Evolutionary conservation across 164 flowering plant species (phyloP), one percentile per base, ranked within the genome.

Genomic region (Litsea cubeba): DNA sequence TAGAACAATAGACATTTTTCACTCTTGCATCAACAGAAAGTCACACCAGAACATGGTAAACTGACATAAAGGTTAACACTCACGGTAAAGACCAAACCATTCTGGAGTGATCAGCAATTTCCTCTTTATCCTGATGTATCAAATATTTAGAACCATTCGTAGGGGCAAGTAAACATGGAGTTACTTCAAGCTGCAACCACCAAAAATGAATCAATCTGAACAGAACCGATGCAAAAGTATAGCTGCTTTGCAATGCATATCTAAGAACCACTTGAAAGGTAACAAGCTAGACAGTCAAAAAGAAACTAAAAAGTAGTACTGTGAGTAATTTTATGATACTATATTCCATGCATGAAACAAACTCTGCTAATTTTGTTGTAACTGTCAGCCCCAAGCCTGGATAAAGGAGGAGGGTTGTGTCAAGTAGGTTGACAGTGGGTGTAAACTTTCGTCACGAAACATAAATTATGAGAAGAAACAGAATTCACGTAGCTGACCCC

Each of bases 1-100:
- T 40, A 40, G 46, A 40, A 40, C 7, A 40, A 5, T 40, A 8
- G 46, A 40, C 46, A 7, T 58, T 64, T 64, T 24, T n/a, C 5
- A 22, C 67, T 24, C 67, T 5, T 64, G 14, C 67, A n/a, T 24
- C 67, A 18, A 5, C 14, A n/a, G 26, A 64, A 64, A 64, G 46
- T 40, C 46, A 40, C 46, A 40, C 46, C 8, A 40, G 46, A 40
- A 40, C 46, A 40, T 40, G 10, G 14, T 26, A 20, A 4, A 18
- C 18, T 12, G 32, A 67, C 18, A 49, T 68, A 25, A 62, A 72
- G 12, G 64, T 68, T n/a, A 68, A 64, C 58, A 86, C 98, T 91
- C 81, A 91, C 98, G 94, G 98, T 77, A 94, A 78, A 68, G 86
- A 78, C 97, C 97, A 94, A 68, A 94, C 88, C n/a, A 80, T 79